Conservation (phyloP, 176 grass and related monocot species). For the Lolium rigidum region DNA sequence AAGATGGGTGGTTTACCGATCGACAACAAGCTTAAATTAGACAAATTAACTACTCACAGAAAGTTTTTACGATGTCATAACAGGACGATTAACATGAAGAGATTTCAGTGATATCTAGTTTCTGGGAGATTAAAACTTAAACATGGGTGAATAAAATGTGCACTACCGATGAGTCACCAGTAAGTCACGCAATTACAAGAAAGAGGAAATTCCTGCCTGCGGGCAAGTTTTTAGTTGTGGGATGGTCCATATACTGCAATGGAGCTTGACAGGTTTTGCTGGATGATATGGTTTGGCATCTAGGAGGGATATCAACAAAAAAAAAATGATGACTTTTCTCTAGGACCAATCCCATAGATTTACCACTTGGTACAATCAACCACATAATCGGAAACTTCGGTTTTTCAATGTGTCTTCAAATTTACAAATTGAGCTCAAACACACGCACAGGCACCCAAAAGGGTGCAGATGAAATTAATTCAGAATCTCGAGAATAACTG, state of each 20-base stretch:
- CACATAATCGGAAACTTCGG: background rate
- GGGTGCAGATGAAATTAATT: background rate
- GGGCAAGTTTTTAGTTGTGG: background rate
- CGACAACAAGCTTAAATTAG: constrained; percentile 30
- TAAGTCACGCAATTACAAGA: background rate
- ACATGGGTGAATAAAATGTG: background rate
- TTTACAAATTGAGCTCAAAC: background rate
- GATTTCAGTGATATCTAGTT: background rate
- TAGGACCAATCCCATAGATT: background rate
- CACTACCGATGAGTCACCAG: background rate
- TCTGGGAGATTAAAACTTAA: background rate
- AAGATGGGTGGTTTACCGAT: no score
- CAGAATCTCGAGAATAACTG: background rate
- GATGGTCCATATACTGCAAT: background rate
- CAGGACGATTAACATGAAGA: background rate
- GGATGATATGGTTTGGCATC: background rate
- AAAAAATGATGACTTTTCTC: background rate
- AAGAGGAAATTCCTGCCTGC: background rate
- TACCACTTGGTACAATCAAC: background rate
- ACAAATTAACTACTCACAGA: background rate
- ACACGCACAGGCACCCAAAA: background rate
- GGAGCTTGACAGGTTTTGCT: background rate
- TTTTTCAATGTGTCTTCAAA: background rate
- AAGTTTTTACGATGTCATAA: background rate
- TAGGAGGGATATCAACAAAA: background rate